These are phyloP conservation scores for Lentinula raphanica DNA, from an alignment of 768 basidiomycete species.

Conservation along the genomic window DNA sequence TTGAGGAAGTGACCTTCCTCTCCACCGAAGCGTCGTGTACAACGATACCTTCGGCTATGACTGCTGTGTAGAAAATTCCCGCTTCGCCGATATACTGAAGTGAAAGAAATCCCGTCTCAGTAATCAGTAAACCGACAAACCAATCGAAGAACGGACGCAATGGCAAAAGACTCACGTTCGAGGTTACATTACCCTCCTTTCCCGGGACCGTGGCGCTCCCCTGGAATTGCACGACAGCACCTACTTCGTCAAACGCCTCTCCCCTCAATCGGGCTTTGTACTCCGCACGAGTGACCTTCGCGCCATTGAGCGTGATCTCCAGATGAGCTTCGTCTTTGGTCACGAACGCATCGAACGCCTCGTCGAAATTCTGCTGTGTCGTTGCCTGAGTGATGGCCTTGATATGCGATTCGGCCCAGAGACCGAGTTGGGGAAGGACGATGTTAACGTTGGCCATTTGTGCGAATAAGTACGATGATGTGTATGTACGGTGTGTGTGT, in stretches of 20 bases:
- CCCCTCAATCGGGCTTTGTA: constrained; percentile 34
- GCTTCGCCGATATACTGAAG: constrained; percentile 11
- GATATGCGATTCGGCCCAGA: constrained; percentile 37
- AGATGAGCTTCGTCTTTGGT: constrained; percentile 20
- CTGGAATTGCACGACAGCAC: constrained; percentile 24
- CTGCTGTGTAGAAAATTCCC: constrained; percentile 32
- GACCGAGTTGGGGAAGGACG: constrained; percentile 35
- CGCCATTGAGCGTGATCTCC: constrained; percentile 37
- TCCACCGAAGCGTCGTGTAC: constrained; percentile 28
- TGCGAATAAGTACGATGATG: neutral
- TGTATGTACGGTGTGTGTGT: neutral
- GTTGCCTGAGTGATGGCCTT: constrained; percentile 33
- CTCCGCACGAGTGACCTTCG: constrained; percentile 28
- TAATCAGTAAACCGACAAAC: neutral
- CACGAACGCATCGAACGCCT: constrained; percentile 37
- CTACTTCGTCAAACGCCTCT: constrained; percentile 22
- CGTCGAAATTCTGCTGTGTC: constrained; percentile 25
- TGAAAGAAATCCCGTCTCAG: too few relatives aligned
- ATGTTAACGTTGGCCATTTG: constrained; percentile 14
- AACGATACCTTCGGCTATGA: constrained; percentile 26
- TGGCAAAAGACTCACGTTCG: neutral
- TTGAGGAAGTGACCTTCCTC: constrained; percentile 26
- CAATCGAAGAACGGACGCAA: neutral
- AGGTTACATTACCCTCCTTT: neutral
- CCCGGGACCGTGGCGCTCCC: constrained; percentile 24